Percentiles rank a stretch among this genome's conserved stretches.
phyloP scores from a whole-genome alignment of 768 basidiomycete genomes.

The Lactarius hengduanensis region DNA sequence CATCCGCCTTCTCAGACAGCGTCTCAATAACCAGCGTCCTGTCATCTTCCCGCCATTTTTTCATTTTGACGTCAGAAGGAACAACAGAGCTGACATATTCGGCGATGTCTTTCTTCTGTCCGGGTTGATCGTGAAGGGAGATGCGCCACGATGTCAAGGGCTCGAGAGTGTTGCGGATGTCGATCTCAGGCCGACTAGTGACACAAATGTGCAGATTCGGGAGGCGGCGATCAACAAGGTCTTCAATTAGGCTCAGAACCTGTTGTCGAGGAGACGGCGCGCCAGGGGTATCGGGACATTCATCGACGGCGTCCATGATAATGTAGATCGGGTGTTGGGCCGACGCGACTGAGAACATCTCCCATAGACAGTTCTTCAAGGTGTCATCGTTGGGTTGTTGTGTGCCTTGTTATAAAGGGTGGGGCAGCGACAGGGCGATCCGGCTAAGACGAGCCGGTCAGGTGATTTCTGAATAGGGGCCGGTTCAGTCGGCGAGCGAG shows the following conservation, averaged over 20 bases:
- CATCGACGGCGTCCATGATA: not conserved
- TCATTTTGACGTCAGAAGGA: not conserved
- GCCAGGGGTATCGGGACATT: not conserved
- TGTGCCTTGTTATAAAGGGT: too few relatives aligned
- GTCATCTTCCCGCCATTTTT: not conserved
- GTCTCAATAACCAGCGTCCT: not conserved
- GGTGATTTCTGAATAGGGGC: too few relatives aligned
- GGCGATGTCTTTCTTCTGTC: not conserved
- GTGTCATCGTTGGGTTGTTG: not conserved
- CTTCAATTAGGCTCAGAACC: not conserved
- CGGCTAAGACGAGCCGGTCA: too few relatives aligned
- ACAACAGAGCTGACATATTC: not conserved
- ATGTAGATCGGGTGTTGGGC: too few relatives aligned
- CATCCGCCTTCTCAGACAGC: not conserved
- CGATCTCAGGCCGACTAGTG: too few relatives aligned
- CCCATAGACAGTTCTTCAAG: not conserved
- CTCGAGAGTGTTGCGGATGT: too few relatives aligned
- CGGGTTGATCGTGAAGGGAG: not conserved
- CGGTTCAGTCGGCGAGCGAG: too few relatives aligned
- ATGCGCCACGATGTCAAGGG: not conserved
- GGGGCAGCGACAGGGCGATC: too few relatives aligned
- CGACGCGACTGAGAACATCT: too few relatives aligned
- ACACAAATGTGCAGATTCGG: too few relatives aligned
- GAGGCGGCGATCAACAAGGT: too few relatives aligned
- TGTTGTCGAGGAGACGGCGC: not conserved